Conservation (phyloP, 257 asterid species). For the Solanum verrucosum region DNA sequence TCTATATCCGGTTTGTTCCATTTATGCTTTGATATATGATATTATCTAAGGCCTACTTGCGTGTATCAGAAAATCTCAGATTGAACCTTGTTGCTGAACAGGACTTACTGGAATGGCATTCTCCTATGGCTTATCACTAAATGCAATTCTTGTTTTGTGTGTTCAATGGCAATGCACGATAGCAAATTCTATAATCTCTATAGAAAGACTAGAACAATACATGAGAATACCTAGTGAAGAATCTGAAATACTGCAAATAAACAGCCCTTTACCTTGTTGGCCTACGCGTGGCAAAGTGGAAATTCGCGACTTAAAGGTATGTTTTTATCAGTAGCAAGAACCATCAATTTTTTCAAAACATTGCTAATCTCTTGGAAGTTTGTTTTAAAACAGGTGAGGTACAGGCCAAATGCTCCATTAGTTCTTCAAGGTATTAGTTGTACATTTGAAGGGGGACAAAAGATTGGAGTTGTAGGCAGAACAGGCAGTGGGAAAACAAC, state of each 20-base stretch:
- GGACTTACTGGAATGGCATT: neutral
- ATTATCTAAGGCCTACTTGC: neutral
- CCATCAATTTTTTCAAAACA: neutral
- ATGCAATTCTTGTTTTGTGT: neutral
- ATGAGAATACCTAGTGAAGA: neutral
- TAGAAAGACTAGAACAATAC: conserved; percentile 1
- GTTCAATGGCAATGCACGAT: neutral
- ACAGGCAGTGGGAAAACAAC: conserved; percentile 15
- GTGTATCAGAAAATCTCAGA: neutral
- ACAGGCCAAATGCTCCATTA: neutral
- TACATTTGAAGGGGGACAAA: conserved; percentile 3
- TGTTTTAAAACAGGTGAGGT: neutral
- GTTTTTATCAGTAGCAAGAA: neutral
- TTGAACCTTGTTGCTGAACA: neutral
- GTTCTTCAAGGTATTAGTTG: neutral
- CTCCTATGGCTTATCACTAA: neutral
- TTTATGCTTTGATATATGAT: neutral
- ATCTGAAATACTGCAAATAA: neutral
- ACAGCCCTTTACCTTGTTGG: neutral
- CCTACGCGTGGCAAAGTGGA: neutral
- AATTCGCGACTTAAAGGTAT: neutral
- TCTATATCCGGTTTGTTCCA: neutral
- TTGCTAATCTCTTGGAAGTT: neutral
- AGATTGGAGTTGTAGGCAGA: conserved; percentile 9
- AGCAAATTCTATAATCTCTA: neutral